Base-by-base conservation (phyloP, 2,329 filamentous ascomycete genomes). In the Thermochaetoides dissita region DNA sequence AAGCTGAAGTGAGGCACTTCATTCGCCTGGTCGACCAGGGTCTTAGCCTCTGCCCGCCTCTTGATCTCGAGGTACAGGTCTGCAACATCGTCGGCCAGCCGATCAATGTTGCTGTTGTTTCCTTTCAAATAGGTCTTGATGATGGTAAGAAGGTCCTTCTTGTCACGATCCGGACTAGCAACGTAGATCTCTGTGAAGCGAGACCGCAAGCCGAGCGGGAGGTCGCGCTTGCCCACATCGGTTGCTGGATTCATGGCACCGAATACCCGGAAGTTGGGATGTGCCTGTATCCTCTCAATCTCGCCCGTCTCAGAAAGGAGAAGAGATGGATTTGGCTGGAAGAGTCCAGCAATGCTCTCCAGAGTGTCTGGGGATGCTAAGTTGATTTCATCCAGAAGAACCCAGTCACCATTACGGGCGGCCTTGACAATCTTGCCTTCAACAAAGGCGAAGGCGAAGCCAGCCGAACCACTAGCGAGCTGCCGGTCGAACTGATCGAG, bases 161-260 rank as follows among this genome's bases (percentile, higher is more conserved):
- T 64, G 47, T 94, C 84, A 45, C 71, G 77, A 57, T 99, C 91
- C 0, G 91, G 89, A 51, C 86, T 91, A 42, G 85, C 78, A 24
- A 98, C 87, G 57, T 94, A 98, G 17, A 98, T 70, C 60, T 99
- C 91, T 0, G 91, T 96, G 57, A 99, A 99, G 38, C 88, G 76
- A 8, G 52, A 54, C 34, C 52, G 42, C 43, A 54, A 28, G 6
- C 89, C 88, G 42, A 84, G 78, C 0, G 89, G 87, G 10, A 99
- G 67, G 59, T 98, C 91, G 43, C 89, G 81, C 63, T 98, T 99
- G 46, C 93, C 91, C 43, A 95, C 79, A 64, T 99, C 91, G 3
- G 91, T 98, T 6, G 91, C 91, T 30, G 91, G 91, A 56, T 99
- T 99, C 91, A 99, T 99, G 29, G 93, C 91, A 40, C 85, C 93